Conservation (phyloP, 2,329 filamentous ascomycete genomes). For the Hypoxylon sp. region DNA sequence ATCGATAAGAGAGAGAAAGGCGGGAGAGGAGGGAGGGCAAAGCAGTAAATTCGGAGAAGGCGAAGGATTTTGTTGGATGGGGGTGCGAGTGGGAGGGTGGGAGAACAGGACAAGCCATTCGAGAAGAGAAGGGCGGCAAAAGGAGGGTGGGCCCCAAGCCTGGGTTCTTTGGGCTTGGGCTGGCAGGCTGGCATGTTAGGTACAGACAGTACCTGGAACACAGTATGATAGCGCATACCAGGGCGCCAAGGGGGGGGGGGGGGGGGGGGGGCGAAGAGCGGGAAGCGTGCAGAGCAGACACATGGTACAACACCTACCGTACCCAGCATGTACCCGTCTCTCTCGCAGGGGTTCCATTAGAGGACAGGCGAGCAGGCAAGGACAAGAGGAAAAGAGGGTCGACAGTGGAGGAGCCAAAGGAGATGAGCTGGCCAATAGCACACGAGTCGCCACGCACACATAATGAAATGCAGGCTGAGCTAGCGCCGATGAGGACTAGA, state of each 20-base stretch:
- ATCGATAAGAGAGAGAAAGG: constrained; percentile 33
- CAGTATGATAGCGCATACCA: too few relatives aligned
- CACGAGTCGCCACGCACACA: constrained; percentile 32
- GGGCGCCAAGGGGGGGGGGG: too few relatives aligned
- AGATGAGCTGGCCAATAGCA: constrained; percentile 29
- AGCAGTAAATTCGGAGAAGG: constrained; percentile 35
- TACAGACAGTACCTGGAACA: too few relatives aligned
- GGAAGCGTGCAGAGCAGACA: constrained; percentile 30
- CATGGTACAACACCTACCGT: constrained; percentile 14
- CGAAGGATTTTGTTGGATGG: constrained; percentile 42
- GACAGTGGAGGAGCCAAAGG: neutral
- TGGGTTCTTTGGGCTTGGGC: too few relatives aligned
- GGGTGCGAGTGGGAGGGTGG: constrained; percentile 13
- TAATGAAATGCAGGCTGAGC: too few relatives aligned
- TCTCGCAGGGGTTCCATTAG: neutral
- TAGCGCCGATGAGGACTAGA: constrained; percentile 19
- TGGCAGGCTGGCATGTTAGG: too few relatives aligned
- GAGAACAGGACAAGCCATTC: constrained; percentile 18
- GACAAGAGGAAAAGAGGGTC: constrained; percentile 1
- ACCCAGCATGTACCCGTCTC: neutral
- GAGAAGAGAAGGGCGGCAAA: constrained; percentile 11
- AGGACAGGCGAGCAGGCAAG: neutral
- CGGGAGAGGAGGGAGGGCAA: constrained; percentile 25
- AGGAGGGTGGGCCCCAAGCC: constrained; percentile 29
- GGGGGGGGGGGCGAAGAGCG: too few relatives aligned